These are phyloP conservation scores for Phytophthora hibernalis DNA, from an alignment of 352 stramenopile species.

Conservation along the genomic window DNA sequence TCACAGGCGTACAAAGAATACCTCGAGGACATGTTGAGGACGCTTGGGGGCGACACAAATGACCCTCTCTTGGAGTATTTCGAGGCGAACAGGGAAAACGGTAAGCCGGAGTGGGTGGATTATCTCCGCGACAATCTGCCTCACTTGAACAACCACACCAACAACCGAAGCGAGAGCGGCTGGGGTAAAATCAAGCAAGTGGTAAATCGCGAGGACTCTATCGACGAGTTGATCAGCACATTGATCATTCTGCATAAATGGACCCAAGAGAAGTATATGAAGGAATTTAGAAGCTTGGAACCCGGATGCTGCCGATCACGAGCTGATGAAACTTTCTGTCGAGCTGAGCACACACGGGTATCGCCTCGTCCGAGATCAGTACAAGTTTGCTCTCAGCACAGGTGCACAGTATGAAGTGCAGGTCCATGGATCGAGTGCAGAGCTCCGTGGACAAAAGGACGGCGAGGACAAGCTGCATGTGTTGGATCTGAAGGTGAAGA, in stretches of 20 bases:
- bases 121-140: slow-evolving; percentile 10
- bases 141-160: slow-evolving; percentile 11
- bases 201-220: neutral
- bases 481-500: slow-evolving; percentile 4
- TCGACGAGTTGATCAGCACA: slow-evolving; percentile 14
- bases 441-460: neutral
- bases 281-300: slow-evolving; percentile 11
- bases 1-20: neutral
- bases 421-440: neutral
- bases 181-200: slow-evolving; percentile 16
- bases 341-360: slow-evolving; percentile 11
- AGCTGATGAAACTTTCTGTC: slow-evolving; percentile 15
- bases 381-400: slow-evolving; percentile 4
- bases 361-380: slow-evolving; percentile 11
- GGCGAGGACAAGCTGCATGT: slow-evolving; percentile 4
- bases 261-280: slow-evolving; percentile 13
- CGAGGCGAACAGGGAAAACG: slow-evolving; percentile 15
- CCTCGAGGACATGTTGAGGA: neutral
- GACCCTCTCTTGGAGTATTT: slow-evolving; percentile 21
- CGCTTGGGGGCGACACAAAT: slow-evolving; percentile 7
- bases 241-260: slow-evolving; percentile 24
- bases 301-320: slow-evolving; percentile 13
- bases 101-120: slow-evolving; percentile 9
- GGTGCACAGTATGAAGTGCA: neutral
- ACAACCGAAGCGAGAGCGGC: slow-evolving; percentile 14